phyloP scores from a whole-genome alignment of 2,329 filamentous ascomycete species.

The Colletotrichum cereale region DNA sequence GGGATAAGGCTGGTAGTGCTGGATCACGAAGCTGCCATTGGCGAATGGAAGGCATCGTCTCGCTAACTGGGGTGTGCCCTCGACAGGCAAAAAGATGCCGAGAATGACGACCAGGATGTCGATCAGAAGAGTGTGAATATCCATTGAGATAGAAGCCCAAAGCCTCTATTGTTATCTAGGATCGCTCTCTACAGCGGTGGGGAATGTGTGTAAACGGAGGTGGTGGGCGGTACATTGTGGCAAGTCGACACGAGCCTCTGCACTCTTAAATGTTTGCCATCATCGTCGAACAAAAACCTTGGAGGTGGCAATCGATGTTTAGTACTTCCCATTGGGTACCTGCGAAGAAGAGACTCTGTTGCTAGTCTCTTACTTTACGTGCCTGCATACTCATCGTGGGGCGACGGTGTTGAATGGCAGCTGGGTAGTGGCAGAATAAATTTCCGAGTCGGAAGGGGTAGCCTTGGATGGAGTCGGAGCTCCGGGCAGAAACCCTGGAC shows the following conservation, averaged over 20 bases:
- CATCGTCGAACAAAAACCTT: background rate
- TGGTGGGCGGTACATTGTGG: background rate
- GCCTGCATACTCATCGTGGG: background rate
- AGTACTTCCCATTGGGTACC: no score
- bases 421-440: background rate
- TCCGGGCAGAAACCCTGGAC: constrained; percentile 1
- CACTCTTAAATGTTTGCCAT: background rate
- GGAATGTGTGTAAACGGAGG: background rate
- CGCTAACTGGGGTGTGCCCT: background rate
- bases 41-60: constrained; percentile 41
- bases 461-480: background rate
- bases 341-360: background rate
- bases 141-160: background rate
- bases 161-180: background rate
- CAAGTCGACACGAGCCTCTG: background rate
- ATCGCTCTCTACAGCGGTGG: no score
- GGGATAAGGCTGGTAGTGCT: constrained; percentile 51
- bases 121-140: no score
- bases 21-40: constrained; percentile 44
- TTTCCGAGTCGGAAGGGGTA: background rate
- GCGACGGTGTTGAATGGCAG: background rate
- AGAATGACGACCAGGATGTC: background rate
- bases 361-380: background rate
- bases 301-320: background rate
- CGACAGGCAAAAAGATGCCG: background rate